These are phyloP conservation scores for Aegilops speltoides DNA, from an alignment of 176 grass and related monocot species.

Conservation along the genomic window DNA sequence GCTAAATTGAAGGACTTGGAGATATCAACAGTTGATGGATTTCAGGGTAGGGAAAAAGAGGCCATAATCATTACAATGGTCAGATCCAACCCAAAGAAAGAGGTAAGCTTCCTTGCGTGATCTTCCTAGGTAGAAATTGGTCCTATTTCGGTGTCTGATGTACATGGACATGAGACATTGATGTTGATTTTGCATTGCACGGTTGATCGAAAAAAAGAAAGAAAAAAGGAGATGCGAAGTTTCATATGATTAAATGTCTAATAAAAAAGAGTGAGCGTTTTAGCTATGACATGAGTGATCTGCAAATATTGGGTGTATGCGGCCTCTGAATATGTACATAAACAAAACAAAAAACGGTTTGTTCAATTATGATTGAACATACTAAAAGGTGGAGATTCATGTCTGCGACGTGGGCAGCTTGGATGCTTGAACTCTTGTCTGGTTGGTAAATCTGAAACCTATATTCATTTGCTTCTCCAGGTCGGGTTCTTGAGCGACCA, in stretches of 20 bases:
- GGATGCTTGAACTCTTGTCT: not conserved
- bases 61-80: conserved; percentile 97
- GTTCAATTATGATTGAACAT: not conserved
- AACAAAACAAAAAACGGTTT: no score
- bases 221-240: not conserved
- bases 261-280: not conserved
- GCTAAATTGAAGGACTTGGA: conserved; percentile 79
- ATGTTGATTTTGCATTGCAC: not conserved
- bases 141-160: not conserved
- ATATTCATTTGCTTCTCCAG: conserved; percentile 24
- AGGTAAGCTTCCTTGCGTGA: conserved; percentile 47
- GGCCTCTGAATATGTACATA: no score
- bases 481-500: conserved; percentile 93
- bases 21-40: conserved; percentile 97
- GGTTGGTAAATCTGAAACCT: not conserved
- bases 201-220: not conserved
- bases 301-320: not conserved
- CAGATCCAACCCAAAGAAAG: conserved; percentile 85
- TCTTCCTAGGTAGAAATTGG: not conserved
- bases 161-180: not conserved
- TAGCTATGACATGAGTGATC: not conserved
- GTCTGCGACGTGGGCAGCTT: not conserved
- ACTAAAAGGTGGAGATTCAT: not conserved
- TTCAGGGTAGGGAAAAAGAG: conserved; percentile 96
- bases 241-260: not conserved